phyloP scores from a whole-genome alignment of 495 filamentous ascomycete species.

The Penicillium ucsense region DNA sequence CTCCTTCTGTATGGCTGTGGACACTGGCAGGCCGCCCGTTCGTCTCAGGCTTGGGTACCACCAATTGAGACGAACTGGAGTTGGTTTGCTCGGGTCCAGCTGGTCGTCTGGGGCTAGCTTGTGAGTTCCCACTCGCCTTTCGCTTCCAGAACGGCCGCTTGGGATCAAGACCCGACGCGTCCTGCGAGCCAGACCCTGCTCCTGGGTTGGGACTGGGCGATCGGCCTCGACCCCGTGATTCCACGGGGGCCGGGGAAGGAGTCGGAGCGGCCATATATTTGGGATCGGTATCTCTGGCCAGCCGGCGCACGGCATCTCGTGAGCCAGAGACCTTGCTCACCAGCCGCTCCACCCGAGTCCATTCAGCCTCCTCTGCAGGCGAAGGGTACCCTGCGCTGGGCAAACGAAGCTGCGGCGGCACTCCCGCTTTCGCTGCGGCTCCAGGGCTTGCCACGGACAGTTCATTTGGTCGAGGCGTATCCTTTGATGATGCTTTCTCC shows the following conservation, averaged over 20 bases:
- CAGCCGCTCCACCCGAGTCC: conserved; percentile 72
- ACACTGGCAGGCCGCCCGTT: conserved; percentile 29
- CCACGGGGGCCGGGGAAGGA: conserved; percentile 8
- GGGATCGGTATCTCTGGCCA: conserved; percentile 74
- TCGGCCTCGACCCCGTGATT: conserved; percentile 23
- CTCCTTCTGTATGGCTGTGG: conserved; percentile 36
- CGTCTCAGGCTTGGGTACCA: conserved; percentile 35
- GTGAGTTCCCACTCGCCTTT: conserved; percentile 49
- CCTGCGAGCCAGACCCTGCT: conserved; percentile 11
- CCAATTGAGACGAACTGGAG: conserved; percentile 44
- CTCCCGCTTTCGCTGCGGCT: not conserved
- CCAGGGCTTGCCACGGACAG: not conserved
- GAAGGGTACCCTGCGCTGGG: conserved; percentile 19
- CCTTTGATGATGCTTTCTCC: conserved; percentile 56
- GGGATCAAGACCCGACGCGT: conserved; percentile 26
- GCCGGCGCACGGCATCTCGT: conserved; percentile 72
- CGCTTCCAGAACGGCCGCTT: conserved; percentile 79
- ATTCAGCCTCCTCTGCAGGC: conserved; percentile 63
- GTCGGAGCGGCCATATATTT: conserved; percentile 39
- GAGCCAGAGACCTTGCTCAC: conserved; percentile 78
- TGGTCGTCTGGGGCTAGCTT: conserved; percentile 18
- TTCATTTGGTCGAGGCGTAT: conserved; percentile 13
- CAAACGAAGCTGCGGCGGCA: conserved; percentile 23
- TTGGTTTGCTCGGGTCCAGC: conserved; percentile 23
- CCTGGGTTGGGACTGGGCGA: conserved; percentile 28